Conservation (phyloP, 768 basidiomycete species). For the Sistotremastrum niveocremeum region DNA sequence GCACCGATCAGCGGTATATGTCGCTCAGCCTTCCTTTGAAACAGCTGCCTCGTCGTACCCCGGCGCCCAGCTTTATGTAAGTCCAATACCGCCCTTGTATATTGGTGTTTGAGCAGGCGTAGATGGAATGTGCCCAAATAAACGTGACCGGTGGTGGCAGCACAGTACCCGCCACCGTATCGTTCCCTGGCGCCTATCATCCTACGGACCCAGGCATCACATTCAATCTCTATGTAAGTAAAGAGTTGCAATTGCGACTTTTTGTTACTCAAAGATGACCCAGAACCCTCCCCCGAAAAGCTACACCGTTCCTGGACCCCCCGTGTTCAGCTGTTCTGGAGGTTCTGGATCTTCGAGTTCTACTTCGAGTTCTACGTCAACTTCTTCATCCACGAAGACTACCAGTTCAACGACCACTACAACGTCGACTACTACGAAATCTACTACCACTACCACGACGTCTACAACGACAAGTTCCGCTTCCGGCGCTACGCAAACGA, state of each 20-base stretch:
- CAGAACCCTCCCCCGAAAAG: background rate
- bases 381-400: background rate
- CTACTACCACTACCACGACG: background rate
- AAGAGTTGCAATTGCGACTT: background rate
- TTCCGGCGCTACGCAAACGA: slow-evolving; percentile 2
- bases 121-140: slow-evolving; percentile 27
- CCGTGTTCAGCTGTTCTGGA: slow-evolving; percentile 16
- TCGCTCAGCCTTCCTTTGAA: slow-evolving; percentile 24
- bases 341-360: background rate
- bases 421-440: background rate
- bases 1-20: background rate
- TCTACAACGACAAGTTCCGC: background rate
- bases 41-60: slow-evolving; percentile 28
- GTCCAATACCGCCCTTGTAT: slow-evolving; percentile 4
- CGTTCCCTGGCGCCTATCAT: slow-evolving; percentile 12
- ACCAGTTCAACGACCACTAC: background rate
- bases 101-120: background rate
- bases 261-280: no score
- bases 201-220: slow-evolving; percentile 22
- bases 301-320: slow-evolving; percentile 17
- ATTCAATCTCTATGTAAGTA: slow-evolving; percentile 18
- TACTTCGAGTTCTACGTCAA: background rate
- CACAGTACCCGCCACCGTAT: slow-evolving; percentile 8
- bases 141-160: slow-evolving; percentile 22
- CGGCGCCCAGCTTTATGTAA: slow-evolving; percentile 44